Base-by-base conservation (phyloP, 257 asterid genomes). In the Scutellaria galericulata region DNA sequence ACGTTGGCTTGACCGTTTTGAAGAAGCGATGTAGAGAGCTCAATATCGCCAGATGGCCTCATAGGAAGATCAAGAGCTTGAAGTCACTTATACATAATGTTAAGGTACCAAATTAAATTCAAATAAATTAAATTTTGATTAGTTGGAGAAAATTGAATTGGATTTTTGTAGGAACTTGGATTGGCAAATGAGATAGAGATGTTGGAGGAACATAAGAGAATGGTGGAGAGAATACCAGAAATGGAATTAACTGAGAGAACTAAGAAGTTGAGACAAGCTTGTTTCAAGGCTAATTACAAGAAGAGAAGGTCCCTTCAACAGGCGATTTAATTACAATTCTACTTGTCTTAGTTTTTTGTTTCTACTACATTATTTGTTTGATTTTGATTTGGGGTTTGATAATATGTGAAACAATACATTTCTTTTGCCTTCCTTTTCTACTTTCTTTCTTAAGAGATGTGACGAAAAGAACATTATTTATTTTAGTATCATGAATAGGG, bases 231-330 rank as follows among this genome's bases (percentile, higher is more conserved):
- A 12, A 50, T 85, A 6, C 98, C 97, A 5, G 92, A 90, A 80
- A 75, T 90, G 94, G 97, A 89, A 71, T 56, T 93, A 60, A 90
- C 85, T 51, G 96, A 89, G 48, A 87, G 87, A 66, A 89, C 96
- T 0, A 93, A 90, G 90, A 93, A 77, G 64, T 64, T 93, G 66
- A 78, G 98, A 42, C 97, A 93, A 80, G 91, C 97, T 18, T 93
- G 97, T 64, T 93, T 93, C 89, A 90, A 93, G 82, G 98, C 97
- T 51, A 93, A 87, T 64, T 90, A 90, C 86, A 93, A 93, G 79
- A 93, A 81, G 86, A 89, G 97, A 86, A 90, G 88, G 70, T 78
- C 94, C 61, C 50, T 67, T 48, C 84, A 72, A 66, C 79, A 77
- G 44, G 0, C 41, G 61, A 13, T 7, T n/a, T n/a, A n/a, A n/a